phyloP scores from a whole-genome alignment of 306 rosid genomes.

The Luffa acutangula region DNA sequence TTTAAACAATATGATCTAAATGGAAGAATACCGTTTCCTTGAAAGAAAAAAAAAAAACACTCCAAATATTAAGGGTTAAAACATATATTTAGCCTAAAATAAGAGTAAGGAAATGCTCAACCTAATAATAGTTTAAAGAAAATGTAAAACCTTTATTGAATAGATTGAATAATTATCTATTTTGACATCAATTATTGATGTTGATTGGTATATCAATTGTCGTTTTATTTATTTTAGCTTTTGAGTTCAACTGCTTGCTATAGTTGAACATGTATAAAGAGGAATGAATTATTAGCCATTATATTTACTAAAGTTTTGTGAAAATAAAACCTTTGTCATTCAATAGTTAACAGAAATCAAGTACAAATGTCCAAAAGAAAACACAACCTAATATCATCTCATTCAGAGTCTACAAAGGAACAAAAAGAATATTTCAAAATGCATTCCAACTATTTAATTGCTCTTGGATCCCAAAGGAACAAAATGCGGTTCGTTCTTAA shows the following conservation, averaged over 20 bases:
- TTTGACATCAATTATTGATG: background rate
- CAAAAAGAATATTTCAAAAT: background rate
- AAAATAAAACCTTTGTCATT: background rate
- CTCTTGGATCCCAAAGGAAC: background rate
- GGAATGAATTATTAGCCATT: background rate
- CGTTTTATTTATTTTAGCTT: too few species aligned
- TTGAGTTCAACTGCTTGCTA: too few species aligned
- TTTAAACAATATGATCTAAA: too few species aligned
- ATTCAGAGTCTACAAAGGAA: background rate
- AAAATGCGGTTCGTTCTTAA: background rate
- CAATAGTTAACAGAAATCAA: background rate
- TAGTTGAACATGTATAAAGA: background rate
- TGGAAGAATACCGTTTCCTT: too few species aligned
- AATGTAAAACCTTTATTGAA: background rate
- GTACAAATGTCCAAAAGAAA: background rate
- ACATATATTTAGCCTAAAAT: background rate
- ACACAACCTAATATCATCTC: background rate
- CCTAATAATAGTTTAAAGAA: background rate
- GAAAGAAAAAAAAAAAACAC: too few species aligned
- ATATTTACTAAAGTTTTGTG: background rate
- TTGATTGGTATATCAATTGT: too few species aligned
- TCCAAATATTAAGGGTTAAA: too few species aligned
- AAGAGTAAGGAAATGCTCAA: background rate
- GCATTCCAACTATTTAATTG: background rate
- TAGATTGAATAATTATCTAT: background rate